phyloP scores from a whole-genome alignment of 495 filamentous ascomycete genomes.

The Chaetomium fimeti region DNA sequence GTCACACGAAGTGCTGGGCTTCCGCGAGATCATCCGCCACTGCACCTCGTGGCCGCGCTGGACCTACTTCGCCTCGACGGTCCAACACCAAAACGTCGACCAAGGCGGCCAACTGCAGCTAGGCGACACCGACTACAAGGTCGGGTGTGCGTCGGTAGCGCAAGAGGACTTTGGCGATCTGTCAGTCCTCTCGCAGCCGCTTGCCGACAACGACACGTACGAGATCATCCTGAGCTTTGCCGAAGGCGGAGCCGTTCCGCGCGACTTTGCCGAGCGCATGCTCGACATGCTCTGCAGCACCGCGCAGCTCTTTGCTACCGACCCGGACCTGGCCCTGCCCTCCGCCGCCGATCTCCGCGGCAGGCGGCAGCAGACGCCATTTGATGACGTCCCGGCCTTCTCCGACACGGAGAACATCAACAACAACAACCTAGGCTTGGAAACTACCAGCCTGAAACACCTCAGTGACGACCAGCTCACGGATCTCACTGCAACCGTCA shows the following conservation, averaged over 20 bases:
- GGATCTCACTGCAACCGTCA: slow-evolving; percentile 14
- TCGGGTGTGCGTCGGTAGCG: slow-evolving; percentile 24
- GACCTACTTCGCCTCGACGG: slow-evolving; percentile 30
- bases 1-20: slow-evolving; percentile 50
- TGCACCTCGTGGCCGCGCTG: slow-evolving; percentile 58
- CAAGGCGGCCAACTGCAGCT: slow-evolving; percentile 13
- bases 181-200: slow-evolving; percentile 23
- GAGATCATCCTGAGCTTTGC: slow-evolving; percentile 27
- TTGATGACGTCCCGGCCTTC: not conserved
- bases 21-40: slow-evolving; percentile 57
- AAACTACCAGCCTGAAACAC: not conserved
- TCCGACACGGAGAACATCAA: not conserved
- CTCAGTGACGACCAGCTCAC: slow-evolving; percentile 7
- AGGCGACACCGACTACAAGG: slow-evolving; percentile 19
- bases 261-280: slow-evolving; percentile 24
- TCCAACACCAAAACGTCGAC: slow-evolving; percentile 38
- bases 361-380: slow-evolving; percentile 9
- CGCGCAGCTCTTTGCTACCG: slow-evolving; percentile 20
- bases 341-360: slow-evolving; percentile 5
- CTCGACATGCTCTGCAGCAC: slow-evolving; percentile 26
- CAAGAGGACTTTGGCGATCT: slow-evolving; percentile 30
- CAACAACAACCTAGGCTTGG: not conserved
- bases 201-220: slow-evolving; percentile 15
- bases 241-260: slow-evolving; percentile 23
- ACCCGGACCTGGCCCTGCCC: slow-evolving; percentile 15